Evolutionary conservation across 805 yeast species (phyloP), one percentile per base, ranked within the genome.

Genomic region (Teunomyces funiuensis): DNA sequence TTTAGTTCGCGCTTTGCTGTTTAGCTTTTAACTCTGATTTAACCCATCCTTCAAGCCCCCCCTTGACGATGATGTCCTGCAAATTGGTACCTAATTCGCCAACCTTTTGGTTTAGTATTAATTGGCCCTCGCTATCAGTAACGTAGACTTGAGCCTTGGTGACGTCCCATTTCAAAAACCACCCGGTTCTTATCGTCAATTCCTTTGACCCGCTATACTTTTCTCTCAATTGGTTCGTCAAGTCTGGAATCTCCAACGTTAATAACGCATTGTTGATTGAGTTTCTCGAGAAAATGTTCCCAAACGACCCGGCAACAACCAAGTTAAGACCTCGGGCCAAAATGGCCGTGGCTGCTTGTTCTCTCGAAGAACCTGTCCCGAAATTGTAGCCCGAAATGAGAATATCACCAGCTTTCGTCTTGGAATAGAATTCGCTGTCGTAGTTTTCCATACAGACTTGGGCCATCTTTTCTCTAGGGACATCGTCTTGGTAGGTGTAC

Each of bases 391-490:
- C 99, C 42, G 90, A 80, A 36, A 93, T 79, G 42, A 93, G 79
- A 53, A 93, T 89, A 64, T 93, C 99, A 37, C 91, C 88, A 3
- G 96, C 78, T 47, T 80, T 73, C 22, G 95, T 86, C 73, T 88
- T 90, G 22, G 66, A 48, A 43, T 85, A 83, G 65, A 93, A 93
- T 51, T 90, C 96, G 10, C 87, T 61, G 65, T 93, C 99, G 66
- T 93, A 93, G 71, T 93, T 93, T 69, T 93, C 99, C 99, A 93
- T 93, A 72, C 99, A 93, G 36, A 93, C 99, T 66, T 91, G 86
- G 26, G 99, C 99, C 99, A 93, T 93, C 62, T 85, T 88, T 54
- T 88, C 96, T 57, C 85, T 77, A 30, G 97, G 79, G 36, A 93
- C 93, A 60, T 93, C 98, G 64, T 93, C 99, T 71, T 93, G 98